These are phyloP conservation scores for Tetrapisispora pingtungensis DNA, from an alignment of 805 yeast species.

Conservation along the genomic window DNA sequence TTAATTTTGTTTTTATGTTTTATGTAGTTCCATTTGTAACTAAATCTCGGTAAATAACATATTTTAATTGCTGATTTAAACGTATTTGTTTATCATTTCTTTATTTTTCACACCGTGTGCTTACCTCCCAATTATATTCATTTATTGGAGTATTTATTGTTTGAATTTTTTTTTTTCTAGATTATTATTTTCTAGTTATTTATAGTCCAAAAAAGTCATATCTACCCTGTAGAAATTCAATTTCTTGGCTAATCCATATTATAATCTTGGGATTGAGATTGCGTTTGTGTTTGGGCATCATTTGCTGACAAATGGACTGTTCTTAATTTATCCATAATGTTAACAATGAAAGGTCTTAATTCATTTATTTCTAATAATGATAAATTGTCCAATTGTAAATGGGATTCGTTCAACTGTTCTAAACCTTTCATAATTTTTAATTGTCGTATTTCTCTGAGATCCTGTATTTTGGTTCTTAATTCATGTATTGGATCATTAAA, in stretches of 20 bases:
- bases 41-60: no score
- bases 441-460: slow-evolving; percentile 71
- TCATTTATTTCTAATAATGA: slow-evolving; percentile 83
- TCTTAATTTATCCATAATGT: slow-evolving; percentile 70
- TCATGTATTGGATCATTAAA: slow-evolving; percentile 61
- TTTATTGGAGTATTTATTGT: no score
- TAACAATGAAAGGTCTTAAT: slow-evolving; percentile 69
- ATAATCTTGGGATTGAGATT: neutral
- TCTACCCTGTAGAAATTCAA: no score
- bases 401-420: slow-evolving; percentile 65
- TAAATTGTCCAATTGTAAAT: slow-evolving; percentile 72
- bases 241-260: neutral
- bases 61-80: no score
- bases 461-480: slow-evolving; percentile 64
- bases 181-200: no score
- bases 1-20: no score
- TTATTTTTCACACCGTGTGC: no score
- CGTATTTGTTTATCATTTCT: no score
- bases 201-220: no score
- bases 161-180: no score
- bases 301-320: slow-evolving; percentile 30
- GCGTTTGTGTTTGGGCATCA: neutral
- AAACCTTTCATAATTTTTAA: slow-evolving; percentile 77
- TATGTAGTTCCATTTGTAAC: no score
- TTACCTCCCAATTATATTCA: no score